Evolutionary conservation across 352 stramenopile genomes (phyloP).

Genomic region (Phytophthora citrophthora): DNA sequence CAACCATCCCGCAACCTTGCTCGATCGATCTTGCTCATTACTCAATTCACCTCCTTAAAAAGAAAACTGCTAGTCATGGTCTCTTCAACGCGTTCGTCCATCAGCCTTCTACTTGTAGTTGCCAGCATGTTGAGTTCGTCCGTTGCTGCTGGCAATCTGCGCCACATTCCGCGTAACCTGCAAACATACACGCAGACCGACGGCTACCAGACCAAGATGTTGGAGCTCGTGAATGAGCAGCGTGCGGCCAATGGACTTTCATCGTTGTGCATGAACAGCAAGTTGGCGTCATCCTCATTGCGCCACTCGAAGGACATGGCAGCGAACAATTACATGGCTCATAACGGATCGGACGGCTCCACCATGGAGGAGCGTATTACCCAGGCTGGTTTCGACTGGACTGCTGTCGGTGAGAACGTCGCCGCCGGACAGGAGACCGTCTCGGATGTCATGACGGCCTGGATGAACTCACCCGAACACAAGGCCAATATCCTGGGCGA

Average conservation of each 20-base stretch:
- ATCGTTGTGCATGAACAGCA: slow-evolving; percentile 47
- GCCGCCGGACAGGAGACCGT: slow-evolving; percentile 48
- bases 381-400: slow-evolving; percentile 52
- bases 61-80: slow-evolving; percentile 4
- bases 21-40: slow-evolving; percentile 17
- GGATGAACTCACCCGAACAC: slow-evolving; percentile 61
- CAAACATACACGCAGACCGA: slow-evolving; percentile 31
- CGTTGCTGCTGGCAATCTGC: slow-evolving; percentile 11
- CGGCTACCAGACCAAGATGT: slow-evolving; percentile 26
- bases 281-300: slow-evolving; percentile 19
- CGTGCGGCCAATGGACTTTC: slow-evolving; percentile 37
- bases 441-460: slow-evolving; percentile 51
- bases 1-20: background rate
- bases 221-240: slow-evolving; percentile 45
- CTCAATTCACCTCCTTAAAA: slow-evolving; percentile 11
- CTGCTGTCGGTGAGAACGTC: slow-evolving; percentile 55
- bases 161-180: slow-evolving; percentile 15
- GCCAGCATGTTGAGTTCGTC: slow-evolving; percentile 9
- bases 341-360: slow-evolving; percentile 50
- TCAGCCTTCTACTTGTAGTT: slow-evolving; percentile 17
- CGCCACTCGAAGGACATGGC: slow-evolving; percentile 43
- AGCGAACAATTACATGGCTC: slow-evolving; percentile 48
- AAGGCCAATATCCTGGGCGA: slow-evolving; percentile 46
- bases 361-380: slow-evolving; percentile 47
- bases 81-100: slow-evolving; percentile 6